Evolutionary conservation across 495 filamentous ascomycete species (phyloP).

Genomic region (Lindgomyces ingoldianus): DNA sequence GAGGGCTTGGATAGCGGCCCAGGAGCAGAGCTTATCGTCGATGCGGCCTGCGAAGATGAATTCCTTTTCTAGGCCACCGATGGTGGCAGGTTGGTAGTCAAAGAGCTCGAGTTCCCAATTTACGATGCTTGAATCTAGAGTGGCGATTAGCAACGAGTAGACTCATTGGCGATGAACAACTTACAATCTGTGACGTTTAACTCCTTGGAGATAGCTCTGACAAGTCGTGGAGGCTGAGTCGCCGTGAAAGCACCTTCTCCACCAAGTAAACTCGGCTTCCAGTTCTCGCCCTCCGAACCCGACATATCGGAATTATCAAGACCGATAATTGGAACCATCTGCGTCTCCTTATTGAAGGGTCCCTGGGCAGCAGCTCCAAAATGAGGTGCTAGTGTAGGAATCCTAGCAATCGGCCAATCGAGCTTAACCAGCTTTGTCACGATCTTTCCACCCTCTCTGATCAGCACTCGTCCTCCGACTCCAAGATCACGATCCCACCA

Average conservation of each 20-base stretch:
- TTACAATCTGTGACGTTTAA: constrained; percentile 67
- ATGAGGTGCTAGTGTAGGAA: constrained; percentile 91
- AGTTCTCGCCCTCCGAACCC: constrained; percentile 31
- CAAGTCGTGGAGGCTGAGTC: constrained; percentile 80
- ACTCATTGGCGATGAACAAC: not conserved
- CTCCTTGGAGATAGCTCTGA: constrained; percentile 75
- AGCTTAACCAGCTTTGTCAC: constrained; percentile 82
- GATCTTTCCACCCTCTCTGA: constrained; percentile 80
- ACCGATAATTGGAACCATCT: constrained; percentile 92
- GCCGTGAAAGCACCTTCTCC: constrained; percentile 65
- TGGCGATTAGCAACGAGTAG: constrained; percentile 19
- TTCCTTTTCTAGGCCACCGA: constrained; percentile 87
- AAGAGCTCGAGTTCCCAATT: constrained; percentile 99
- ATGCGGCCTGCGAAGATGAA: constrained; percentile 94
- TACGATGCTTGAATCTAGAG: constrained; percentile 63
- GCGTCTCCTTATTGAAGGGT: constrained; percentile 83
- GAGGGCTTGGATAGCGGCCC: constrained; percentile 83
- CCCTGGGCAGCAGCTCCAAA: constrained; percentile 80
- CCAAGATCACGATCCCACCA: constrained; percentile 96
- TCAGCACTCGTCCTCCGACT: constrained; percentile 83
- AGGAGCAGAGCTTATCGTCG: constrained; percentile 96
- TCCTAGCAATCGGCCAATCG: constrained; percentile 89
- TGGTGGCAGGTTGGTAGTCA: constrained; percentile 80
- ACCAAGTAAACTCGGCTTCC: constrained; percentile 40
- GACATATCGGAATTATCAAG: constrained; percentile 70